Evolutionary conservation across 2,329 filamentous ascomycete genomes (phyloP).

Genomic region (Aspergillus costaricaensis): DNA sequence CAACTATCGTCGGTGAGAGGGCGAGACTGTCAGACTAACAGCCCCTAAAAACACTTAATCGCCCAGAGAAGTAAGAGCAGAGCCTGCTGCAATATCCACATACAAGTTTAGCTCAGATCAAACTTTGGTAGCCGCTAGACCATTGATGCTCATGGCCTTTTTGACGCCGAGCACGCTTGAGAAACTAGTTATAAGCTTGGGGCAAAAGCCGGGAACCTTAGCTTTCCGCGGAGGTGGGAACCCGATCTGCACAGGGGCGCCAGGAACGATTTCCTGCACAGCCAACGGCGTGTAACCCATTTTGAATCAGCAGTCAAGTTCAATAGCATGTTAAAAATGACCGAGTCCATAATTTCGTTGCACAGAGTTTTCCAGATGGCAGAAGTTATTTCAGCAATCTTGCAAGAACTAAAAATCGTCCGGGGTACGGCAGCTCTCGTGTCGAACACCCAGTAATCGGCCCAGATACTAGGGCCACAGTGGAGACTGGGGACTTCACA

Average conservation of each 20-base stretch:
- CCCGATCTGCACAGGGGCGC: slow-evolving; percentile 18
- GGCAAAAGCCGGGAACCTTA: slow-evolving; percentile 19
- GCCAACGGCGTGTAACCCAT: slow-evolving; percentile 9
- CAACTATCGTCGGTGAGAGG: slow-evolving; percentile 15
- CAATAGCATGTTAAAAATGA: neutral
- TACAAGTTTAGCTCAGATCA: neutral
- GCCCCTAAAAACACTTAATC: neutral
- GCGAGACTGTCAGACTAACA: slow-evolving; percentile 3
- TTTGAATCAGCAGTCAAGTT: neutral
- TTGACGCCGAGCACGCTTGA: slow-evolving; percentile 9
- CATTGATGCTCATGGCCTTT: slow-evolving; percentile 11
- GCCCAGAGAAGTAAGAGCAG: slow-evolving; percentile 8
- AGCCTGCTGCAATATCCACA: slow-evolving; percentile 7
- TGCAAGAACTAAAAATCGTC: neutral
- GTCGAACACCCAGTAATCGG: neutral
- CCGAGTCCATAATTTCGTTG: neutral
- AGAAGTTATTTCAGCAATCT: neutral
- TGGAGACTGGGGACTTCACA: neutral
- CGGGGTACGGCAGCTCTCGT: slow-evolving; percentile 7
- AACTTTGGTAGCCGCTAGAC: slow-evolving; percentile 5
- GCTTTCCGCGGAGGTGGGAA: slow-evolving; percentile 17
- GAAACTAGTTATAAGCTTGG: slow-evolving; percentile 18
- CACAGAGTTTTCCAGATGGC: neutral
- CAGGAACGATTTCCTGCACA: slow-evolving; percentile 2
- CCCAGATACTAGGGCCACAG: neutral